Evolutionary conservation across 805 yeast species (phyloP).

Genomic region (Spathaspora arborariae): DNA sequence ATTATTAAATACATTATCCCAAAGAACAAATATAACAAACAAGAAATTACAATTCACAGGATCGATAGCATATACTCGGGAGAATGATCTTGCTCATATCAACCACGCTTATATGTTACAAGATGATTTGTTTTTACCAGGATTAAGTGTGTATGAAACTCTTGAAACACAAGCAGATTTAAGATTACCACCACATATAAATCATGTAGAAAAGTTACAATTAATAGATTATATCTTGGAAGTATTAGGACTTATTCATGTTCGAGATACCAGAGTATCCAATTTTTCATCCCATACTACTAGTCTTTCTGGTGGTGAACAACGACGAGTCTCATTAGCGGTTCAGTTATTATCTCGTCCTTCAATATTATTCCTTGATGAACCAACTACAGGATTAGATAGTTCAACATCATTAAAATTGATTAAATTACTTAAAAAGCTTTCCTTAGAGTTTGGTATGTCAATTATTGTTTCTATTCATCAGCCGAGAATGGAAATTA

Average conservation of each 20-base stretch:
- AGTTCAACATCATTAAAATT: constrained; percentile 69
- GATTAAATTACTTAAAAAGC: constrained; percentile 54
- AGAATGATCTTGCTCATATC: constrained; percentile 13
- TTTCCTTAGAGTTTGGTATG: constrained; percentile 51
- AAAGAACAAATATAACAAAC: constrained; percentile 41
- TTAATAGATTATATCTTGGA: constrained; percentile 59
- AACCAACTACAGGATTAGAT: constrained; percentile 86
- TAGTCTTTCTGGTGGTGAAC: constrained; percentile 83
- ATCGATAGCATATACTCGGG: constrained; percentile 27
- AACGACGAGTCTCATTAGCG: constrained; percentile 71
- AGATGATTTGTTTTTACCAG: constrained; percentile 68
- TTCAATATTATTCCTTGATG: constrained; percentile 72
- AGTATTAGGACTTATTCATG: constrained; percentile 63
- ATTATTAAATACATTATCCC: constrained; percentile 60
- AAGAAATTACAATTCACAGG: constrained; percentile 43
- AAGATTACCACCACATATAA: constrained; percentile 48
- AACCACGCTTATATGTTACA: constrained; percentile 67
- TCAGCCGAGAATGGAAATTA: constrained; percentile 79
- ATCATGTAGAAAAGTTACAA: constrained; percentile 38
- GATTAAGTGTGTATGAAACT: constrained; percentile 70
- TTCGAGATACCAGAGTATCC: constrained; percentile 58
- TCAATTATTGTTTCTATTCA: constrained; percentile 76
- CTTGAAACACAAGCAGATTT: constrained; percentile 68
- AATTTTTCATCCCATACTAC: constrained; percentile 39
- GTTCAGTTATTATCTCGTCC: constrained; percentile 76